Conservation (phyloP, 2,329 filamentous ascomycete species). For the Aspergillus niger region DNA sequence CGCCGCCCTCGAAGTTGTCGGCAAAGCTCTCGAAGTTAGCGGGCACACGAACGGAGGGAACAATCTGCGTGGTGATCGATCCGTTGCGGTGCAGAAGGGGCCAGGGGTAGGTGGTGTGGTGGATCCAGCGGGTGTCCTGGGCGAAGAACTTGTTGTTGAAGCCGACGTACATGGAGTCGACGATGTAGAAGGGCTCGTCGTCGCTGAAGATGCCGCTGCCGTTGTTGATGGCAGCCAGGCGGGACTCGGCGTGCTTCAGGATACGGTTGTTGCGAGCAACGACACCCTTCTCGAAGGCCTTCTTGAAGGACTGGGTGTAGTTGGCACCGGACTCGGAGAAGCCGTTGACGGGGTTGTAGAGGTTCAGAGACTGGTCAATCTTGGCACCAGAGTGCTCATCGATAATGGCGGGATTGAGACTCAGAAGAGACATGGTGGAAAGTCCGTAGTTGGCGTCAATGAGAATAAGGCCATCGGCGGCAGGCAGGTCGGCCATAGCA, state of each 20-base stretch:
- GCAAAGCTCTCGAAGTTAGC: not conserved
- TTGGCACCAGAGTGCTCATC: not conserved
- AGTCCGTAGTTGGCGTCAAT: not conserved
- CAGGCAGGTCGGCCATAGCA: not conserved
- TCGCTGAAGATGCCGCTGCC: conserved; percentile 2
- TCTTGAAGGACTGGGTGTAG: not conserved
- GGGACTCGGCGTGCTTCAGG: not conserved
- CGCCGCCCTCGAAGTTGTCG: not conserved
- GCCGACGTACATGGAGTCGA: conserved; percentile 1
- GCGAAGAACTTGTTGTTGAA: conserved; percentile 7
- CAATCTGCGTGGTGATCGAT: conserved; percentile 1
- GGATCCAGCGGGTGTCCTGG: not conserved
- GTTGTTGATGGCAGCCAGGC: not conserved
- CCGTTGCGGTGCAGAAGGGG: conserved; percentile 2
- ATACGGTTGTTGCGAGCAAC: conserved; percentile 2
- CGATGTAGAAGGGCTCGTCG: not conserved
- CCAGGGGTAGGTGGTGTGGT: not conserved
- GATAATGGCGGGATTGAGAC: conserved; percentile 1
- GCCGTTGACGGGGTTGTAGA: conserved; percentile 2
- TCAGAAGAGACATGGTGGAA: conserved; percentile 1
- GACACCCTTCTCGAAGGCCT: not conserved
- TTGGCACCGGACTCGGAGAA: not conserved
- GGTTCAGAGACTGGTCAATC: not conserved
- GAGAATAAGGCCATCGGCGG: not conserved
- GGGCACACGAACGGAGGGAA: not conserved